A percentile compares a stretch with the other conserved stretches of the same genome.
Evolutionary conservation across 768 basidiomycete genomes (phyloP).

Genomic region (Boletus tomentosulus): DNA sequence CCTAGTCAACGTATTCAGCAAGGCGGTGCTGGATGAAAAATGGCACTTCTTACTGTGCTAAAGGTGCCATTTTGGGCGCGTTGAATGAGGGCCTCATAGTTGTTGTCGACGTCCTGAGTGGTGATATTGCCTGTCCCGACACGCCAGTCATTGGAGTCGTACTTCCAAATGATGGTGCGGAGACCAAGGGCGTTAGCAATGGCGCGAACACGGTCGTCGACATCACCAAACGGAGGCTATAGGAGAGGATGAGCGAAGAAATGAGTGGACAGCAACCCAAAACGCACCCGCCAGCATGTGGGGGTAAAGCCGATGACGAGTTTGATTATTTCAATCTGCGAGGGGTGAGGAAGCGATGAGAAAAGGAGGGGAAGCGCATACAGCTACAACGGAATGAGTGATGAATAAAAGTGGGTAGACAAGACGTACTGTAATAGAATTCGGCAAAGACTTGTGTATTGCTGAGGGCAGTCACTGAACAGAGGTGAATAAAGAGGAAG

Average conservation of each 20-base stretch:
- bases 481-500: background rate
- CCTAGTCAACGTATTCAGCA: constrained; percentile 22
- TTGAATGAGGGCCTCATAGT: constrained; percentile 52
- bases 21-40: background rate
- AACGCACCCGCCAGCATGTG: constrained; percentile 54
- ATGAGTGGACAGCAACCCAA: background rate
- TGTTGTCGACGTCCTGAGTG: constrained; percentile 42
- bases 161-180: constrained; percentile 69
- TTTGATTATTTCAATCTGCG: constrained; percentile 50
- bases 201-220: constrained; percentile 72
- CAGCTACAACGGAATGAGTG: constrained; percentile 19
- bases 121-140: constrained; percentile 45
- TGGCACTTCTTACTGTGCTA: constrained; percentile 26
- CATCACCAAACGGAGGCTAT: constrained; percentile 62
- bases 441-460: constrained; percentile 73
- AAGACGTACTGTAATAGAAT: constrained; percentile 61
- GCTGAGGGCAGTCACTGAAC: constrained; percentile 51
- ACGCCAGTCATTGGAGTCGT: constrained; percentile 73
- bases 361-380: constrained; percentile 5
- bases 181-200: constrained; percentile 66
- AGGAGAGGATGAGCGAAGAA: background rate
- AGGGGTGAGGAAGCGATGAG: background rate
- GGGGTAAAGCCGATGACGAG: constrained; percentile 53
- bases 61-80: constrained; percentile 43
- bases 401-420: background rate